Percentiles rank a stretch among this genome's conserved stretches.
These are phyloP conservation scores for Colletotrichum euphorbiae DNA, from an alignment of 2,329 filamentous ascomycete genomes.

Conservation along the genomic window DNA sequence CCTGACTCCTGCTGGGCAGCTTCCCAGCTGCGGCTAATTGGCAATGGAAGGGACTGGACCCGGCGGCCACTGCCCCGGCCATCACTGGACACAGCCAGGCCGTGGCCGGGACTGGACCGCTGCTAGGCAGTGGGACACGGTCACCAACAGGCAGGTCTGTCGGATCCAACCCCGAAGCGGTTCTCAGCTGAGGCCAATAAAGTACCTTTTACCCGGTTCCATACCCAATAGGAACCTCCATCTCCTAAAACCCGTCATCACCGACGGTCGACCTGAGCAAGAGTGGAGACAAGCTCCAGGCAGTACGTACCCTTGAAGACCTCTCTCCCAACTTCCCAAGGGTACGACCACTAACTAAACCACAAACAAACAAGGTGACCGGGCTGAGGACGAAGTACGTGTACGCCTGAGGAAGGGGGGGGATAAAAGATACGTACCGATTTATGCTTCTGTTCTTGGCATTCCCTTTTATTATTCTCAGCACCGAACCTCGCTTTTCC, in stretches of 20 bases:
- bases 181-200: neutral
- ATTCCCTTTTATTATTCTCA: neutral
- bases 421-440: neutral
- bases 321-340: neutral
- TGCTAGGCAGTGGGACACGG: conserved; percentile 9
- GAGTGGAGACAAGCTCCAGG: neutral
- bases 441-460: neutral
- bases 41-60: no score
- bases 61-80: conserved; percentile 5
- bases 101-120: conserved; percentile 19
- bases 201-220: neutral
- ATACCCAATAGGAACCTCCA: neutral
- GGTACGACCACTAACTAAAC: conserved; percentile 5
- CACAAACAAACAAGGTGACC: conserved; percentile 7
- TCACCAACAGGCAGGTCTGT: conserved; percentile 1
- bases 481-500: neutral
- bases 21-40: no score
- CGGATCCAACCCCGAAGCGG: conserved; percentile 9
- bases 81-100: conserved; percentile 19
- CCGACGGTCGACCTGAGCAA: conserved; percentile 21
- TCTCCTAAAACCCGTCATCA: neutral
- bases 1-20: no score
- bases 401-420: no score
- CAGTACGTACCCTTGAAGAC: neutral
- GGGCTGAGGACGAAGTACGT: no score